phyloP scores from a whole-genome alignment of 2,329 filamentous ascomycete genomes.

The Colletotrichum phormii region DNA sequence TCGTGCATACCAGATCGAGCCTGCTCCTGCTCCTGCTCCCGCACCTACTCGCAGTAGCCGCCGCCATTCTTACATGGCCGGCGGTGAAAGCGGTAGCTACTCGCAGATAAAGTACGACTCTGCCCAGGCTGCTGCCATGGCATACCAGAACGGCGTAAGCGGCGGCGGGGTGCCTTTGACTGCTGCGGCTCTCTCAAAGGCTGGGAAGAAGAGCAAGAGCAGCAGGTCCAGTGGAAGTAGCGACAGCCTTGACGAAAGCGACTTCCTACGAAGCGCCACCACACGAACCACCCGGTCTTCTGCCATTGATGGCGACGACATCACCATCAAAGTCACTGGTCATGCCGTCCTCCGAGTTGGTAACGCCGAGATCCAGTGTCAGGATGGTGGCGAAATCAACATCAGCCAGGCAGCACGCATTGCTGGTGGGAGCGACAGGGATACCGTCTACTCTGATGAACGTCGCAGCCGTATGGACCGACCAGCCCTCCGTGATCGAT shows the following conservation, averaged over 20 bases:
- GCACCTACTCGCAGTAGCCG: constrained; percentile 42
- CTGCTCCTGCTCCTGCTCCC: constrained; percentile 48
- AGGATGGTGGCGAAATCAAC: constrained; percentile 70
- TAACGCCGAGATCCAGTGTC: constrained; percentile 68
- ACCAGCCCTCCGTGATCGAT: constrained; percentile 57
- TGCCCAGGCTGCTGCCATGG: constrained; percentile 56
- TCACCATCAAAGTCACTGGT: constrained; percentile 71
- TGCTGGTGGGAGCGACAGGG: constrained; percentile 63
- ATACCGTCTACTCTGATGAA: constrained; percentile 63
- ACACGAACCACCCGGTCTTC: constrained; percentile 69
- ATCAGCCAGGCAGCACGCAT: constrained; percentile 56
- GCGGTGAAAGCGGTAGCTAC: constrained; percentile 48
- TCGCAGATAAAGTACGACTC: constrained; percentile 55
- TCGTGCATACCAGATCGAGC: constrained; percentile 55
- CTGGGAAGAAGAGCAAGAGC: constrained; percentile 58
- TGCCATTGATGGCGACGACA: constrained; percentile 61
- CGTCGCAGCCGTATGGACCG: constrained; percentile 57
- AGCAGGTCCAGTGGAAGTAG: constrained; percentile 70
- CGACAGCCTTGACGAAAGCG: constrained; percentile 72
- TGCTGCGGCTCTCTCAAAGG: constrained; percentile 65
- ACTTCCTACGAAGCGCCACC: constrained; percentile 70
- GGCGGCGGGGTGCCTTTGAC: constrained; percentile 64
- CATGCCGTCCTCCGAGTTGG: constrained; percentile 67
- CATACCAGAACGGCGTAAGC: constrained; percentile 65
- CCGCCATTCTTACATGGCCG: constrained; percentile 55